Percentiles rank a stretch among this genome's conserved stretches.
Evolutionary conservation across 2,329 filamentous ascomycete genomes (phyloP).

Genomic region (Botrytis porri): DNA sequence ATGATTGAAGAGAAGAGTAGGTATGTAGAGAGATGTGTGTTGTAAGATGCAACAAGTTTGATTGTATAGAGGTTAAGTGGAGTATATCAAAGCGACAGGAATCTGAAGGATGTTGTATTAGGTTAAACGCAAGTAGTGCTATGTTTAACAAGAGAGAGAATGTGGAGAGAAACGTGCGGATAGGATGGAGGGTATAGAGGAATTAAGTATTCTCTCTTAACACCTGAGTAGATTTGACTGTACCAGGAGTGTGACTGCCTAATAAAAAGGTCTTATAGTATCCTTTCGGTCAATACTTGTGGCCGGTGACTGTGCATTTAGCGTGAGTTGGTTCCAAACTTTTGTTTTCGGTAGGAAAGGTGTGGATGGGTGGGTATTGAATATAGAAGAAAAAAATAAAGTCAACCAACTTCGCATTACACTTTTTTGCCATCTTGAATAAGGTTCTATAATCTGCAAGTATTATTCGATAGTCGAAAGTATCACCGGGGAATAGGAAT

Average conservation of each 20-base stretch:
- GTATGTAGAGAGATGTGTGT: neutral
- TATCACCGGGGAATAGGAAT: neutral
- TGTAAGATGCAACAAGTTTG: neutral
- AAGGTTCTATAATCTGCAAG: neutral
- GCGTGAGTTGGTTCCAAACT: neutral
- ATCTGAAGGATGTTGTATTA: slow-evolving; percentile 9
- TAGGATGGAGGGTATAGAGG: slow-evolving; percentile 9
- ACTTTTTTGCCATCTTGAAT: neutral
- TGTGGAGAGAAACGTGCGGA: neutral
- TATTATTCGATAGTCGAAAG: neutral
- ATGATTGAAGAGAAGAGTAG: neutral
- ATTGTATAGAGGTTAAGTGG: neutral
- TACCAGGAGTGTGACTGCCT: slow-evolving; percentile 19
- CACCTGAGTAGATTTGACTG: slow-evolving; percentile 12
- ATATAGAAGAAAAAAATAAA: neutral
- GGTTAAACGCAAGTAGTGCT: slow-evolving; percentile 1
- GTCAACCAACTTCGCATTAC: neutral
- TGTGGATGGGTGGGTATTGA: neutral
- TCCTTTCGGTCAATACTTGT: slow-evolving; percentile 10
- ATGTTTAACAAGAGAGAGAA: slow-evolving; percentile 16
- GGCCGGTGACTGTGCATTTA: slow-evolving; percentile 15
- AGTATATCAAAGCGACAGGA: slow-evolving; percentile 11
- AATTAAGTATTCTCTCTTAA: slow-evolving; percentile 19
- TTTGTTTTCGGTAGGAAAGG: slow-evolving; percentile 7
- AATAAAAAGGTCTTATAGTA: slow-evolving; percentile 3